Base-by-base conservation (phyloP, 2,329 filamentous ascomycete species). In the Whalleya microplaca region DNA sequence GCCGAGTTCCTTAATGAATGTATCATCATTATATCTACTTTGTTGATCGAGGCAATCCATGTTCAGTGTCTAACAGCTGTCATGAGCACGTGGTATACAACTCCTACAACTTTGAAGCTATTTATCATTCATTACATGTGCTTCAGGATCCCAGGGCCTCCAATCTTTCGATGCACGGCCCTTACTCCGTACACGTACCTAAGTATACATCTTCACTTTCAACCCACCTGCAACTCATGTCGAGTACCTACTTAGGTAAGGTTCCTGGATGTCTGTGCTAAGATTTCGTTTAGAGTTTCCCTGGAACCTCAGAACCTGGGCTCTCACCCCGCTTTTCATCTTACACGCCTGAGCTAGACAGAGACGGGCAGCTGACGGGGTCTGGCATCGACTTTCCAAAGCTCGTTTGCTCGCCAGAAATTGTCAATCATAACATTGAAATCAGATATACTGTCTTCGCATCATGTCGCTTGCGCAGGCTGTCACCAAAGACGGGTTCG, bases 401-500 rank as follows among this genome's bases (percentile, higher is more conserved):
- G 4, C 23, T 27, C 23, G 9, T 27, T 9, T 27, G 23, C n/a
- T n/a, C n/a, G n/a, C n/a, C n/a, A n/a, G n/a, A n/a, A n/a, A n/a
- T n/a, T n/a, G n/a, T n/a, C n/a, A n/a, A n/a, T n/a, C n/a, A n/a
- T n/a, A n/a, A n/a, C n/a, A n/a, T n/a, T n/a, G n/a, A n/a, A n/a
- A n/a, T n/a, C n/a, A n/a, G n/a, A n/a, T 5, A 2, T 12, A 29
- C 27, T 29, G 8, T 48, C 19, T 29, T 3, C 19, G 14, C 43
- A 56, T 41, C 21, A 70, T 70, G 65, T 64, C 70, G 41, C 55
- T 71, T 9, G 58, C 66, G 7, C 58, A 68, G 3, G 69, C 72
- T 2, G 70, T 65, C 46, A 55, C 65, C 8, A 69, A 63, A 29
- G 76, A 75, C 21, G 71, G 69, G 42, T 82, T 81, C 68, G 71